Base-by-base conservation (phyloP, 371 early-diverging fungal species). In the Haplosporangium sp. region DNA sequence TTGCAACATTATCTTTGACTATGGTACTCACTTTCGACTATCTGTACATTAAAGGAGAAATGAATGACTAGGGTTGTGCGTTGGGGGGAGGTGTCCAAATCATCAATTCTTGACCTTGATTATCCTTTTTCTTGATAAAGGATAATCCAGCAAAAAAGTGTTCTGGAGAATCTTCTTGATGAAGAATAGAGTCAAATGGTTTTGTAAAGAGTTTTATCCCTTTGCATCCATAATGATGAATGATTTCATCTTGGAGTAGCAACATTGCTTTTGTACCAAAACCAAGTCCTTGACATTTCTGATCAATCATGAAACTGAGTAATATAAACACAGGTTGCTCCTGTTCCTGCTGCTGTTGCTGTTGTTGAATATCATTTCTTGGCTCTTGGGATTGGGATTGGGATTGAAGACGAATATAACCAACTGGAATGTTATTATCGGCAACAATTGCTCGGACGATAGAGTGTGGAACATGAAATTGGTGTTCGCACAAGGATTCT, bases 401-500 rank as follows among this genome's bases (percentile, higher is more conserved):
- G 17, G 42, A 61, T 4, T 74, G 70, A 39, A 74, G 40, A 17
- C 72, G 71, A 39, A 81, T 52, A 50, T 65, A 81, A 1, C 81
- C 81, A 0, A 71, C 66, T 9, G 75, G 75, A 11, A 27, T 61
- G 11, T 37, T 58, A 15, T 35, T 6, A 38, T 81, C 72, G 20
- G 81, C 81, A 44, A 61, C 65, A 38, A 81, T 61, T 44, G 75
- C 74, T 3, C 69, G 48, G 39, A 81, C 68, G 40, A 62, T 39
- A 9, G 81, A 81, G 0, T 13, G 27, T 5, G 72, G 72, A 15
- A n/a, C 19, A 39, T 63, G n/a, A 52, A 74, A 81, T 60, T 81
- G 81, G n/a, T 81, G 81, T 45, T 81, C 81, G 37, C 81, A 81
- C 4, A 81, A 63, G 19, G 81, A 74, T 37, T 74, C 61, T 17